Evolutionary conservation across 208 protist genomes (phyloP).

Genomic region (Acanthamoeba castellanii): DNA sequence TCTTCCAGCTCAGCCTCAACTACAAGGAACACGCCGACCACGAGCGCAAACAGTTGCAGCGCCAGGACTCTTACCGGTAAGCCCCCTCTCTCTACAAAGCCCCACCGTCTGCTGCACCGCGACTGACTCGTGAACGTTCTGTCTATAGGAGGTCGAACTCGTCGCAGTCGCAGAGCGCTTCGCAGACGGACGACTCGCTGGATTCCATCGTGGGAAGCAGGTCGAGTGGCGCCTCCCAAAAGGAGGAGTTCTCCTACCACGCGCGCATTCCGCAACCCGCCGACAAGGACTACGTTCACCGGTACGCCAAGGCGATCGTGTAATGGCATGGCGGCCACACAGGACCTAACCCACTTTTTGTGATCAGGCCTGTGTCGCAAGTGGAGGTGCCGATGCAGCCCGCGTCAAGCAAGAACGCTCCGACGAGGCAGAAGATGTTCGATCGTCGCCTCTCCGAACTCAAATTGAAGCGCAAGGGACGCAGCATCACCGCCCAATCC

Average conservation of each 20-base stretch:
- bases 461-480: slow-evolving; percentile 58
- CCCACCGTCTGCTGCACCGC: background rate
- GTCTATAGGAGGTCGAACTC: background rate
- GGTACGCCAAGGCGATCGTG: background rate
- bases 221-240: background rate
- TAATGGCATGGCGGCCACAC: background rate
- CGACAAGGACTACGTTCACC: slow-evolving; percentile 53
- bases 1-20: slow-evolving; percentile 61
- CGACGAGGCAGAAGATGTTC: slow-evolving; percentile 38
- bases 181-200: slow-evolving; percentile 47
- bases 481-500: slow-evolving; percentile 33
- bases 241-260: slow-evolving; percentile 73
- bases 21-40: slow-evolving; percentile 52
- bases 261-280: slow-evolving; percentile 62
- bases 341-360: background rate
- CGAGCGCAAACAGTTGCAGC: slow-evolving; percentile 6
- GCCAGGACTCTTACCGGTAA: slow-evolving; percentile 11
- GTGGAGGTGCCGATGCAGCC: background rate
- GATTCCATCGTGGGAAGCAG: background rate
- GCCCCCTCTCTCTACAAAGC: background rate
- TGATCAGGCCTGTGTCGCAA: slow-evolving; percentile 36
- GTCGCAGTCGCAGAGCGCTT: slow-evolving; percentile 10
- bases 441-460: slow-evolving; percentile 1
- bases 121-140: background rate
- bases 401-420: background rate